A percentile compares a stretch with the other conserved stretches of the same genome.
These are phyloP conservation scores for Teratosphaeria epicoccoides DNA, from an alignment of 2,329 filamentous ascomycete species.

Conservation along the genomic window DNA sequence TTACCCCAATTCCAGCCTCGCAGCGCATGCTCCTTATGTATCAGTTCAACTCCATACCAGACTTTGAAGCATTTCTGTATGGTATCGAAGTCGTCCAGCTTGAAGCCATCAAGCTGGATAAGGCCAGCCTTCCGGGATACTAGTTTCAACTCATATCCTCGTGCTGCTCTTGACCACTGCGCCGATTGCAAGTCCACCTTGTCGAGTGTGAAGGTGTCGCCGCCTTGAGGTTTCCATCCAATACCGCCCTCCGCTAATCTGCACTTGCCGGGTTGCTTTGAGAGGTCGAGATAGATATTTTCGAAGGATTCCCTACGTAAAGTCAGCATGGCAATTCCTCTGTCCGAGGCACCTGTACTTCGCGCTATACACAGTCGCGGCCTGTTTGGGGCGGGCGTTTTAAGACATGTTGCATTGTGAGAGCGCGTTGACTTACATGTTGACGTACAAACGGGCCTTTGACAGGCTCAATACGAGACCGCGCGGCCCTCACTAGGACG, in stretches of 20 bases:
- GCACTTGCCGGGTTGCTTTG: conserved; percentile 84
- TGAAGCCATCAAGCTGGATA: conserved; percentile 89
- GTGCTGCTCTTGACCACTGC: conserved; percentile 89
- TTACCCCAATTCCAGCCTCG: conserved; percentile 99
- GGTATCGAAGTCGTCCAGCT: conserved; percentile 86
- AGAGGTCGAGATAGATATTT: conserved; percentile 91
- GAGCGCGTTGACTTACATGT: background rate
- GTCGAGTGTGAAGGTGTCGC: conserved; percentile 90
- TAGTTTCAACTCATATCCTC: conserved; percentile 89
- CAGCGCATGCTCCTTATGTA: conserved; percentile 86
- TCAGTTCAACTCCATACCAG: conserved; percentile 90
- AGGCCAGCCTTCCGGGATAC: conserved; percentile 73
- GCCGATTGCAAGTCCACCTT: conserved; percentile 72
- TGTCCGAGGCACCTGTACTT: background rate
- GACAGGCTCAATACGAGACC: background rate
- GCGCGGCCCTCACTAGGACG: background rate
- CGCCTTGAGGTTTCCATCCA: conserved; percentile 87
- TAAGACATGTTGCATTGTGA: background rate
- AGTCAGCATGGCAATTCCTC: background rate
- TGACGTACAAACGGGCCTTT: background rate
- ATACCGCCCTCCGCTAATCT: conserved; percentile 89
- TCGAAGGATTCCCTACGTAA: conserved; percentile 78
- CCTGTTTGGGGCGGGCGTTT: background rate
- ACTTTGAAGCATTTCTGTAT: conserved; percentile 90
- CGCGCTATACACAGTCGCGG: background rate